Conservation (phyloP, 2,329 filamentous ascomycete species). For the Microdochium bolleyi region DNA sequence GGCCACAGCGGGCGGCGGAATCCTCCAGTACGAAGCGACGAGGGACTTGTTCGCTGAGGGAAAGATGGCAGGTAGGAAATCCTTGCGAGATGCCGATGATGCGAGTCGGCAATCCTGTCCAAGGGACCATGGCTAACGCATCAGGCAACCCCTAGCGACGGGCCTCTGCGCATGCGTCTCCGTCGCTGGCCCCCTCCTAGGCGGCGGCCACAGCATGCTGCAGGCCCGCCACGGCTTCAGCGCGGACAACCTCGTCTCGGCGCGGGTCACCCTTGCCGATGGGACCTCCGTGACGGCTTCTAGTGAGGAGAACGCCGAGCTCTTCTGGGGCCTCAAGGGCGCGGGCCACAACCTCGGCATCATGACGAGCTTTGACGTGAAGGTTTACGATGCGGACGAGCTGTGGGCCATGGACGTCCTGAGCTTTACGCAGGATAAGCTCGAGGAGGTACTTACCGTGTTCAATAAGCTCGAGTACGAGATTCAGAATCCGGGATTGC, state of each 20-base stretch:
- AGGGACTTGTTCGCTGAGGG: constrained; percentile 29
- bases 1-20: constrained; percentile 29
- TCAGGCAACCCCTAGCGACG: constrained; percentile 21
- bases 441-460: constrained; percentile 21
- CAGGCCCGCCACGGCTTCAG: constrained; percentile 45
- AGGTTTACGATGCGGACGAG: constrained; percentile 35
- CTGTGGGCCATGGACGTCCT: constrained; percentile 35
- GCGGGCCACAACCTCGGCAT: constrained; percentile 55
- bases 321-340: constrained; percentile 51
- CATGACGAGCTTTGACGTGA: constrained; percentile 38
- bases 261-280: constrained; percentile 43
- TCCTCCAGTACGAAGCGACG: constrained; percentile 24
- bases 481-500: background rate
- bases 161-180: constrained; percentile 39
- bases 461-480: background rate
- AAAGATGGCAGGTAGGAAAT: constrained; percentile 30
- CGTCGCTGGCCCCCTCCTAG: constrained; percentile 39
- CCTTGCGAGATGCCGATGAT: too few relatives aligned
- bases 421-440: constrained; percentile 37
- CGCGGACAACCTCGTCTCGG: constrained; percentile 41
- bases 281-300: constrained; percentile 26
- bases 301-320: constrained; percentile 32
- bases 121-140: too few relatives aligned
- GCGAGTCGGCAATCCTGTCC: too few relatives aligned
- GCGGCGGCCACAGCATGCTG: constrained; percentile 48